phyloP scores from a whole-genome alignment of 1,139 yeast genomes.

The Scheffersomyces quercinus region DNA sequence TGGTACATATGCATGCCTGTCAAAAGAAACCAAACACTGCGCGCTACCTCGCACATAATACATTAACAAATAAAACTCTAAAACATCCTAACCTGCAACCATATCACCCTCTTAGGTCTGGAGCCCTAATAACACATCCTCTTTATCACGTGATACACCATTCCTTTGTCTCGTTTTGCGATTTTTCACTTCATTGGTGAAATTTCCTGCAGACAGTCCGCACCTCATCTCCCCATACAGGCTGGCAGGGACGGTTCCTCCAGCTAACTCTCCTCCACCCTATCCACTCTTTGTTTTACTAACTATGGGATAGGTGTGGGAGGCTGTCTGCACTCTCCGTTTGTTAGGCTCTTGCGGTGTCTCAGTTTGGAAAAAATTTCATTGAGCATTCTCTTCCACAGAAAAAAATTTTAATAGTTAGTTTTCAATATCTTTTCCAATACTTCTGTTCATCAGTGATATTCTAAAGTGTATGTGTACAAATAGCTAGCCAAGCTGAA shows the following conservation, averaged over 20 bases:
- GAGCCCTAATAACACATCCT: conserved; percentile 4
- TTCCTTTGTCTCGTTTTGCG: too few species aligned
- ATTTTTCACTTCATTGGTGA: too few species aligned
- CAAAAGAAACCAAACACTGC: not conserved
- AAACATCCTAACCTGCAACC: not conserved
- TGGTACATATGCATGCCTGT: not conserved
- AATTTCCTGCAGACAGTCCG: too few species aligned
- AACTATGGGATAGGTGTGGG: too few species aligned
- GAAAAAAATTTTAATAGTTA: not conserved
- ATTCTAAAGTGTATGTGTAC: conserved; percentile 17
- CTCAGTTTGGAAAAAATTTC: not conserved
- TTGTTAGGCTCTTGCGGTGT: too few species aligned
- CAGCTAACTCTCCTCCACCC: too few species aligned
- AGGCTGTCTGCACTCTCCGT: too few species aligned
- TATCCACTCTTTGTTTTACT: too few species aligned
- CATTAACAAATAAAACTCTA: too few species aligned
- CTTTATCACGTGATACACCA: not conserved
- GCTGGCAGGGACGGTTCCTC: too few species aligned
- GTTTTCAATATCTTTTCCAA: not conserved
- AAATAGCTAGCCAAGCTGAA: not conserved
- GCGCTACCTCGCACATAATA: too few species aligned
- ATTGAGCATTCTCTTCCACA: not conserved
- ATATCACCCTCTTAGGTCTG: conserved; percentile 7
- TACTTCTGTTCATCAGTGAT: conserved; percentile 12
- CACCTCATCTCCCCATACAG: too few species aligned